Percentiles rank a stretch among this genome's conserved stretches.
phyloP scores from a whole-genome alignment of 345 rosid genomes.

The Sonneratia alba region DNA sequence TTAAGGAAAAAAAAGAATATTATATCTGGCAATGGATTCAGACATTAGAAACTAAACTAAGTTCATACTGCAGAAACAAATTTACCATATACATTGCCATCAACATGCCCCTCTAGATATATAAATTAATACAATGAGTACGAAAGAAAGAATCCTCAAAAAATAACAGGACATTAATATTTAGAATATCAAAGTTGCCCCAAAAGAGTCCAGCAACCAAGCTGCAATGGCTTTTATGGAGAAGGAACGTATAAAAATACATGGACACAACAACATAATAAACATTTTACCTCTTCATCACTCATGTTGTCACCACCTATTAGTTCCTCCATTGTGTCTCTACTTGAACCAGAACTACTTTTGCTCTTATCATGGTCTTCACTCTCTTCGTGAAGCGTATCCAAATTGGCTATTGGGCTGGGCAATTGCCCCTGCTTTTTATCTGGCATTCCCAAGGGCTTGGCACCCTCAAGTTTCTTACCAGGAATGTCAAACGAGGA shows the following conservation, averaged over 20 bases:
- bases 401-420: slow-evolving; percentile 33
- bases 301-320: slow-evolving; percentile 23
- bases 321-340: slow-evolving; percentile 28
- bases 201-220: neutral
- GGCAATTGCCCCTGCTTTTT: slow-evolving; percentile 32
- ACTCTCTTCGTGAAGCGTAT: slow-evolving; percentile 43
- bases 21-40: neutral
- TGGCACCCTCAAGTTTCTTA: slow-evolving; percentile 31
- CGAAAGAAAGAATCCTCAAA: neutral
- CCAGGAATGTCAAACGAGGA: slow-evolving; percentile 22
- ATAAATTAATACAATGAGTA: neutral
- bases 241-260: neutral
- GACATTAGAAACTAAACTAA: neutral
- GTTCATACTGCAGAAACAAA: neutral
- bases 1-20: neutral
- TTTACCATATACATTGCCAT: neutral
- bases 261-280: neutral
- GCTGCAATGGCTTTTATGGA: neutral
- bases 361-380: slow-evolving; percentile 41
- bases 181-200: neutral
- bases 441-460: slow-evolving; percentile 27
- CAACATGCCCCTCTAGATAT: neutral
- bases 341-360: slow-evolving; percentile 36
- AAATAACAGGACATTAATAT: neutral
- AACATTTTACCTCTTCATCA: slow-evolving; percentile 41